A percentile compares a stretch with the other conserved stretches of the same genome.
These are phyloP conservation scores for Teunomyces lycoperdinae DNA, from an alignment of 805 yeast genomes.

Conservation along the genomic window DNA sequence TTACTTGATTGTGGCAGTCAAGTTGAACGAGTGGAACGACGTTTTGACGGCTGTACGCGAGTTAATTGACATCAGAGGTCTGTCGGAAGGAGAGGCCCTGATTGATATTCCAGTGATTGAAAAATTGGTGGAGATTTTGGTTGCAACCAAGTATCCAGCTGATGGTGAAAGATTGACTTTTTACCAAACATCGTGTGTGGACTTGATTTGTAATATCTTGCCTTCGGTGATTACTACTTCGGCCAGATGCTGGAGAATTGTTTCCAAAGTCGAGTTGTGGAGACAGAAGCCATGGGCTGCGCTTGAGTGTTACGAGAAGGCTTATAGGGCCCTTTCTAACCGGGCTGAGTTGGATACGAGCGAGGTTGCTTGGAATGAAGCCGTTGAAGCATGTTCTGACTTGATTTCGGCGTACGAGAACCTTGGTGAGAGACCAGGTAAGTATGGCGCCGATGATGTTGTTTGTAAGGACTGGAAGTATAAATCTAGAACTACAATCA, in stretches of 20 bases:
- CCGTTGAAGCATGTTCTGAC: slow-evolving; percentile 76
- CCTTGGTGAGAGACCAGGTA: slow-evolving; percentile 81
- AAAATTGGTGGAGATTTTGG: slow-evolving; percentile 63
- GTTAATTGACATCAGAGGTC: slow-evolving; percentile 55
- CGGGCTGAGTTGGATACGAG: slow-evolving; percentile 61
- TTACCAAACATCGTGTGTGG: slow-evolving; percentile 68
- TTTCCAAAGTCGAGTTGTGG: slow-evolving; percentile 88
- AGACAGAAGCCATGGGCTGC: slow-evolving; percentile 84
- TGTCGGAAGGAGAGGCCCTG: slow-evolving; percentile 56
- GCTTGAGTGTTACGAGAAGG: slow-evolving; percentile 80
- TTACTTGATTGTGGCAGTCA: slow-evolving; percentile 75
- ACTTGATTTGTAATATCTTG: slow-evolving; percentile 64
- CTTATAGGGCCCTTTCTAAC: slow-evolving; percentile 68
- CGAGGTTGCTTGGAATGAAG: slow-evolving; percentile 68
- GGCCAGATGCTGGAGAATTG: slow-evolving; percentile 73
- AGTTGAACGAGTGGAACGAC: slow-evolving; percentile 83
- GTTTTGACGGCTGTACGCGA: slow-evolving; percentile 73
- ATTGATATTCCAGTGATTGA: slow-evolving; percentile 77
- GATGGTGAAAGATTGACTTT: slow-evolving; percentile 44
- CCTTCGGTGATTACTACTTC: slow-evolving; percentile 69
- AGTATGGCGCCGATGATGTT: slow-evolving; percentile 73
- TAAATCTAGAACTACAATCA: slow-evolving; percentile 69
- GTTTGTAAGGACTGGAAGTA: slow-evolving; percentile 92
- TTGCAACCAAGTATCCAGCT: slow-evolving; percentile 48
- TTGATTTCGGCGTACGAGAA: slow-evolving; percentile 83